Percentiles rank a stretch among this genome's conserved stretches.
These are phyloP conservation scores for Ganoderma sp. DNA, from an alignment of 1,284 basidiomycete genomes.

Conservation along the genomic window DNA sequence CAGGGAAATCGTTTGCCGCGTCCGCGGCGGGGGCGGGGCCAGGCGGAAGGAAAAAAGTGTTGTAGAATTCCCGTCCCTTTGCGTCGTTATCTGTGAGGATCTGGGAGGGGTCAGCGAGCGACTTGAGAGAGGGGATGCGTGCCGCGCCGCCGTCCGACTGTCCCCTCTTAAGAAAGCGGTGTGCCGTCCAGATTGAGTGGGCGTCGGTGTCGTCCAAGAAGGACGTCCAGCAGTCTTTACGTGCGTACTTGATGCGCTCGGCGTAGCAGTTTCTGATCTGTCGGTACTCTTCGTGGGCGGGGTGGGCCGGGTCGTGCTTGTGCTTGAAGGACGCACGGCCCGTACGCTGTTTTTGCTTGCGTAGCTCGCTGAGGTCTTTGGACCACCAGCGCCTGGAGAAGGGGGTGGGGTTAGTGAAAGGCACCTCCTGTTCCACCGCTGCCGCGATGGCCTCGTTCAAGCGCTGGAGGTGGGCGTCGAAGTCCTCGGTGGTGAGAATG, in stretches of 20 bases:
- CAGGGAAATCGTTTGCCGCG: constrained; percentile 29
- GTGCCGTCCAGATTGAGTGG: constrained; percentile 42
- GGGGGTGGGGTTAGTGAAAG: constrained; percentile 33
- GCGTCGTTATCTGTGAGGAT: constrained; percentile 32
- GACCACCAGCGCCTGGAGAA: constrained; percentile 39
- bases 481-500: not conserved
- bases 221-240: constrained; percentile 44
- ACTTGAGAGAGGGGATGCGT: constrained; percentile 39
- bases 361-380: constrained; percentile 32
- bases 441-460: constrained; percentile 33
- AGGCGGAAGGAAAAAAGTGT: constrained; percentile 43
- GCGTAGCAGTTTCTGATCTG: constrained; percentile 37
- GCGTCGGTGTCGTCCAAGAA: constrained; percentile 41
- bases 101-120: too few species aligned
- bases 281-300: constrained; percentile 22
- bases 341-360: constrained; percentile 35
- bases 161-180: constrained; percentile 38
- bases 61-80: constrained; percentile 38
- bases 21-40: constrained; percentile 6
- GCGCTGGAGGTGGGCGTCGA: constrained; percentile 18
- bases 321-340: constrained; percentile 29
- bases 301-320: constrained; percentile 38
- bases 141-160: constrained; percentile 41
- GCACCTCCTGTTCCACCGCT: constrained; percentile 34
- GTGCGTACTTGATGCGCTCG: constrained; percentile 39